phyloP scores from a whole-genome alignment of 2,329 filamentous ascomycete genomes.

The Sporothrix euskadiensis region DNA sequence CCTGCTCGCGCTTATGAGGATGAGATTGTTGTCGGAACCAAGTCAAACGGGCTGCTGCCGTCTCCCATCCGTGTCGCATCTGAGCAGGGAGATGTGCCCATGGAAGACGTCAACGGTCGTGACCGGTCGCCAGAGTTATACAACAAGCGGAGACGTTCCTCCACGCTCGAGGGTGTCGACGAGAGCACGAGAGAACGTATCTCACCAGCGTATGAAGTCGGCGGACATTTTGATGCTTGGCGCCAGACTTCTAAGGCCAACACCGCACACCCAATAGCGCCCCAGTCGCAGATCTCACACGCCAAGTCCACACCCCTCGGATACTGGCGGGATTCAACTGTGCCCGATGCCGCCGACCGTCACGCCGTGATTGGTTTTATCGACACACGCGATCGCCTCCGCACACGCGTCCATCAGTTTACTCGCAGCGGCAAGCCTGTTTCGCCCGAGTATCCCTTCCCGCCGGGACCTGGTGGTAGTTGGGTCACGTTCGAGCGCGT shows the following conservation, averaged over 20 bases:
- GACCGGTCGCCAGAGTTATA: conserved; percentile 44
- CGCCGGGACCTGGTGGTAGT: conserved; percentile 61
- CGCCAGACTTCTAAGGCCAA: conserved; percentile 28
- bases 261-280: conserved; percentile 36
- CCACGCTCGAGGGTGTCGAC: conserved; percentile 52
- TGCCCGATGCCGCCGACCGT: conserved; percentile 51
- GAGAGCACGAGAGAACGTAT: conserved; percentile 39
- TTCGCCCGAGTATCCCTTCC: conserved; percentile 50
- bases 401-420: conserved; percentile 57
- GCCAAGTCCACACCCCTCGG: conserved; percentile 55
- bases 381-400: conserved; percentile 60
- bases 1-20: conserved; percentile 48
- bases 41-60: conserved; percentile 44
- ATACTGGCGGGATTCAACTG: conserved; percentile 61
- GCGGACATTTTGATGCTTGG: neutral
- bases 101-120: conserved; percentile 47
- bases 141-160: conserved; percentile 58
- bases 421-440: conserved; percentile 53
- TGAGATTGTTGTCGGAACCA: conserved; percentile 55
- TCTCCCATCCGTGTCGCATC: conserved; percentile 41
- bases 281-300: neutral
- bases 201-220: neutral
- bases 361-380: conserved; percentile 65
- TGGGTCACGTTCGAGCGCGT: conserved; percentile 65
- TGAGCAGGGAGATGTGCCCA: conserved; percentile 47